A percentile compares a stretch with the other conserved stretches of the same genome.
Conservation (phyloP, 345 rosid genomes). For the Melastoma malabathricum region DNA sequence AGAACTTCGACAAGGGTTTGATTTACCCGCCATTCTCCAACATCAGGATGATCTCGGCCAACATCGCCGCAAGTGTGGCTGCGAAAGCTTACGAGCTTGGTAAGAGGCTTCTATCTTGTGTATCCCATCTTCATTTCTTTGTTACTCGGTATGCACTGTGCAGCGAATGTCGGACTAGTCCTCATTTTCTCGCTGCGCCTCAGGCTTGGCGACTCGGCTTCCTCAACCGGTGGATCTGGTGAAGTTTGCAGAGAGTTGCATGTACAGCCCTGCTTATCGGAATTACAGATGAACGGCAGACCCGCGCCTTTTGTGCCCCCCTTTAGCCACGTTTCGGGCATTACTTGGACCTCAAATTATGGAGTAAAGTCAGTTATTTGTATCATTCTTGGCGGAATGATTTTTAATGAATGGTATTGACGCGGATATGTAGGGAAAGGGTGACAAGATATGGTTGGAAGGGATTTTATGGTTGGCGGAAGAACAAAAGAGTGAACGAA, state of each 20-base stretch:
- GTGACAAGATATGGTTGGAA: no score
- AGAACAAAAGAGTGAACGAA: no score
- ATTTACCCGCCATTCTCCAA: conserved; percentile 73
- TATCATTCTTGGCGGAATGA: no score
- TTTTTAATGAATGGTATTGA: no score
- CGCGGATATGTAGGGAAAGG: no score
- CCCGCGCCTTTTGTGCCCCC: no score
- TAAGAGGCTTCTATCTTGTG: conserved; percentile 10
- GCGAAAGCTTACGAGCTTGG: conserved; percentile 85
- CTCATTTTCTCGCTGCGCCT: neutral
- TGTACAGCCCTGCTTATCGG: conserved; percentile 30
- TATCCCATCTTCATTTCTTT: neutral
- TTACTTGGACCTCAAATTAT: no score
- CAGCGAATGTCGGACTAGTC: neutral
- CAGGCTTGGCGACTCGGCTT: conserved; percentile 28
- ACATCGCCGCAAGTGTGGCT: conserved; percentile 75
- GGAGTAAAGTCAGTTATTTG: no score
- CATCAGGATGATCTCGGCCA: conserved; percentile 72
- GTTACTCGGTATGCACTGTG: neutral
- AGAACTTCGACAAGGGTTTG: conserved; percentile 59
- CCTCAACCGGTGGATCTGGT: conserved; percentile 28
- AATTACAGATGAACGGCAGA: conserved; percentile 15
- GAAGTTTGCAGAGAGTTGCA: conserved; percentile 30
- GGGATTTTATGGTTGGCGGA: no score
- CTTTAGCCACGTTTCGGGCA: no score